phyloP scores from a whole-genome alignment of 2,329 filamentous ascomycete species.

The Rugonectria rugulosa region DNA sequence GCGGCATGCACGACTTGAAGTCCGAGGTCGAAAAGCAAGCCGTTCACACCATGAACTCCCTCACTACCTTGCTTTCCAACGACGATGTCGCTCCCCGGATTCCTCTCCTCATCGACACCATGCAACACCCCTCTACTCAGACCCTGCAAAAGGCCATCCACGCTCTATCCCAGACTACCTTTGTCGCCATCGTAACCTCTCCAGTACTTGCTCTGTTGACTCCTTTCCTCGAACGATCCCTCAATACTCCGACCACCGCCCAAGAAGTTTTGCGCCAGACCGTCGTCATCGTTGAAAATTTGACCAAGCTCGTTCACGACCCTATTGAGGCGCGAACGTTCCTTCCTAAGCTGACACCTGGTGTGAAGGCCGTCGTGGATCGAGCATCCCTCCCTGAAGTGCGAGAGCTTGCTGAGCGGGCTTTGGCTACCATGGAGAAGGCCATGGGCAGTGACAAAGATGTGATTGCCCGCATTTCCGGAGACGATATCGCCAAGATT shows the following conservation, averaged over 20 bases:
- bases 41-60: conserved; percentile 87
- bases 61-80: conserved; percentile 91
- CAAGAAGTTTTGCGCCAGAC: conserved; percentile 97
- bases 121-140: conserved; percentile 91
- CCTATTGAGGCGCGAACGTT: conserved; percentile 95
- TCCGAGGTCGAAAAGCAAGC: conserved; percentile 86
- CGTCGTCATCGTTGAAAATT: conserved; percentile 94
- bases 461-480: conserved; percentile 70
- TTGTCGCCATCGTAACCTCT: conserved; percentile 94
- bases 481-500: conserved; percentile 76
- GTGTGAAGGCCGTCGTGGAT: conserved; percentile 87
- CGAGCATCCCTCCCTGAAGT: conserved; percentile 94
- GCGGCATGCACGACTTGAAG: conserved; percentile 97
- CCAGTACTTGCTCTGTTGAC: conserved; percentile 94
- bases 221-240: conserved; percentile 89
- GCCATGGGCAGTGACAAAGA: conserved; percentile 81
- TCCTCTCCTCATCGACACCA: conserved; percentile 89
- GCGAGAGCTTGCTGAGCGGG: conserved; percentile 84
- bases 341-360: conserved; percentile 91
- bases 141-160: conserved; percentile 96
- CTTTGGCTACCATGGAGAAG: conserved; percentile 87
- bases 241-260: conserved; percentile 88
- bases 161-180: conserved; percentile 96
- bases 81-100: conserved; percentile 95
- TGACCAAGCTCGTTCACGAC: conserved; percentile 97